Evolutionary conservation across 495 filamentous ascomycete species (phyloP), one percentile per base, ranked within the genome.

Genomic region (Penicillium soppii): DNA sequence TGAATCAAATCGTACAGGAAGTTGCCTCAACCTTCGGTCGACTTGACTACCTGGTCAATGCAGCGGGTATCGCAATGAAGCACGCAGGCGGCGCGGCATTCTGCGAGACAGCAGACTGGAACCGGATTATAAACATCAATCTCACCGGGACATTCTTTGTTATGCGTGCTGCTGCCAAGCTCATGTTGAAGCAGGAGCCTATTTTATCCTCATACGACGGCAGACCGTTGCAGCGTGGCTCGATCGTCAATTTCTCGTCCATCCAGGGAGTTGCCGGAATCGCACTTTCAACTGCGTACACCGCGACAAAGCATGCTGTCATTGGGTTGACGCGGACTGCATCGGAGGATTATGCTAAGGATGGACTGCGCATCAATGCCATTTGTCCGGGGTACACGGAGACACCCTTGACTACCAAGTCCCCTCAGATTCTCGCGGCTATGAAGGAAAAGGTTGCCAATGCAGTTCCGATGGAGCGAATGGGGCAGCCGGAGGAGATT

Each of bases 181-280:
- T 63, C 17, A 77, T 76, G 73, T 15, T 74, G 29, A 59, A 55
- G 54, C 75, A 78, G 49, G 67, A 74, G 10, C 69, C 66, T 12
- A 50, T 75, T 16, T 56, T 53, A 6, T 68, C 59, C 10, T 42
- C 16, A 4, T 67, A 67, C 50, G 55, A 66, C 43, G 59, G 63
- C 0, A 57, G 58, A 19, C 42, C 53, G 7, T 37, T 61, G 2
- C 50, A 54, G 33, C 59, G 65, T 7, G 70, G 73, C 1, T 65
- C 66, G 2, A 65, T 76, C 32, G 69, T 78, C 27, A 76, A 74
- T 46, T 71, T 78, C 46, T 71, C 75, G 4, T 78, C 73, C 5
- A 65, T 65, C 5, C 64, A 67, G 20, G 73, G 72, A 0, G 57
- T 66, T 20, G 50, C 65, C 3, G 45, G 66, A 0, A 56, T 68